A percentile compares a stretch with the other conserved stretches of the same genome.
Conservation (phyloP, 257 asterid species). For the Verbascum thapsus region DNA sequence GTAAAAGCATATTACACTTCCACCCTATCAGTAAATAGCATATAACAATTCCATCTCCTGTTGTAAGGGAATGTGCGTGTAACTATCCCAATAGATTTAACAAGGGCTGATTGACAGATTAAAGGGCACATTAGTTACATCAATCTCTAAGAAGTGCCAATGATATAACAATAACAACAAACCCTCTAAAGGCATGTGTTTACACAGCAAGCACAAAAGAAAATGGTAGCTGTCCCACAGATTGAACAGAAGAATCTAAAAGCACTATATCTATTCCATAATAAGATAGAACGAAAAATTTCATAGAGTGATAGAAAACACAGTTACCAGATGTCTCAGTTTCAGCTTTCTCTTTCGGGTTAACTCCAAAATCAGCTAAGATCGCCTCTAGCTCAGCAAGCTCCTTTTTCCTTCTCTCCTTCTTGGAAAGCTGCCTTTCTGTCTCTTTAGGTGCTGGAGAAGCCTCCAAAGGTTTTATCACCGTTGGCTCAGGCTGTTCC, state of each 20-base stretch:
- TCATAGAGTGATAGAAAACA: conserved; percentile 10
- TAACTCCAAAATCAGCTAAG: conserved; percentile 82
- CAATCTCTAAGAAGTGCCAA: neutral
- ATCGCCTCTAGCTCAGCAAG: conserved; percentile 93
- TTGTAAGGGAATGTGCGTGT: no score
- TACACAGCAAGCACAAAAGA: neutral
- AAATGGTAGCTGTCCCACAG: neutral
- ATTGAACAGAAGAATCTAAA: neutral
- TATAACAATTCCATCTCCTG: no score
- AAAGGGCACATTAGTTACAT: conserved; percentile 6
- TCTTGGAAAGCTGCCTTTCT: conserved; percentile 91
- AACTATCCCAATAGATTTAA: no score
- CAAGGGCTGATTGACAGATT: neutral
- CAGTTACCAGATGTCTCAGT: conserved; percentile 61
- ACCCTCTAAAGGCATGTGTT: neutral
- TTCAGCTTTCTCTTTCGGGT: conserved; percentile 53
- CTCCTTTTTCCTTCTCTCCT: conserved; percentile 93
- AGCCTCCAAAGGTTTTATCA: conserved; percentile 49
- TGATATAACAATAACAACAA: neutral
- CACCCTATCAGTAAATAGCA: no score
- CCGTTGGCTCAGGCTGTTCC: conserved; percentile 47
- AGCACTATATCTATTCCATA: conserved; percentile 4
- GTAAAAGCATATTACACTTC: no score
- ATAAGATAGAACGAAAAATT: neutral
- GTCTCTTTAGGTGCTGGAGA: conserved; percentile 71